Evolutionary conservation across 768 basidiomycete species (phyloP).

Genomic region (Mycena rosella): DNA sequence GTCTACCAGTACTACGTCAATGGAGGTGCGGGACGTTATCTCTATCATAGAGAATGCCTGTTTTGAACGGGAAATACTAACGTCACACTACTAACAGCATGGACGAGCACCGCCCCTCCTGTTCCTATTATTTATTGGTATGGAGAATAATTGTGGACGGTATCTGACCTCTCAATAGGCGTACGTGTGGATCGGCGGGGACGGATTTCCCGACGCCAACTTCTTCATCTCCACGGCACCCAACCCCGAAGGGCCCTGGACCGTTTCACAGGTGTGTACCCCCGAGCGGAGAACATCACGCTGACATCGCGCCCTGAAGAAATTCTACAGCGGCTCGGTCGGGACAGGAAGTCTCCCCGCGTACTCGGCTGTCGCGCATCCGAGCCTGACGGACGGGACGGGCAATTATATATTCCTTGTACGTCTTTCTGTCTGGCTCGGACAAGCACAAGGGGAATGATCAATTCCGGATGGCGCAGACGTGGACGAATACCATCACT

Average conservation of each 20-base stretch:
- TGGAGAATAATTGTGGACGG: too few species aligned
- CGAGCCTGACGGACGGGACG: conserved; percentile 32
- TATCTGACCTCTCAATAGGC: background rate
- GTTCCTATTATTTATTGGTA: too few species aligned
- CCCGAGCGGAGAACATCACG: background rate
- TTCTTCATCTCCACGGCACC: conserved; percentile 31
- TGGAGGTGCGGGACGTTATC: too few species aligned
- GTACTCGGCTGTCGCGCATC: conserved; percentile 31
- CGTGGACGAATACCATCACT: conserved; percentile 20
- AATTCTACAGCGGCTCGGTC: conserved; percentile 24
- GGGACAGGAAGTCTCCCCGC: conserved; percentile 30
- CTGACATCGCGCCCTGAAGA: background rate
- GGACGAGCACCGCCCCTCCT: too few species aligned
- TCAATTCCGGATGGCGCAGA: background rate
- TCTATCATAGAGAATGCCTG: too few species aligned
- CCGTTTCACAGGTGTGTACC: background rate
- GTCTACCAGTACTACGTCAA: conserved; percentile 33
- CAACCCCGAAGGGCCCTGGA: conserved; percentile 34
- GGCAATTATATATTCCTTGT: conserved; percentile 37
- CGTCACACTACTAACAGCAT: too few species aligned
- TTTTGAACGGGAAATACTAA: background rate
- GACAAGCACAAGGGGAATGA: too few species aligned
- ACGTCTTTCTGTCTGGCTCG: conserved; percentile 4
- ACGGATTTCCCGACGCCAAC: conserved; percentile 32
- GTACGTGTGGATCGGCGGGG: conserved; percentile 34